Conservation (phyloP, 169 alveolate species). For the Plasmodium sp. region DNA sequence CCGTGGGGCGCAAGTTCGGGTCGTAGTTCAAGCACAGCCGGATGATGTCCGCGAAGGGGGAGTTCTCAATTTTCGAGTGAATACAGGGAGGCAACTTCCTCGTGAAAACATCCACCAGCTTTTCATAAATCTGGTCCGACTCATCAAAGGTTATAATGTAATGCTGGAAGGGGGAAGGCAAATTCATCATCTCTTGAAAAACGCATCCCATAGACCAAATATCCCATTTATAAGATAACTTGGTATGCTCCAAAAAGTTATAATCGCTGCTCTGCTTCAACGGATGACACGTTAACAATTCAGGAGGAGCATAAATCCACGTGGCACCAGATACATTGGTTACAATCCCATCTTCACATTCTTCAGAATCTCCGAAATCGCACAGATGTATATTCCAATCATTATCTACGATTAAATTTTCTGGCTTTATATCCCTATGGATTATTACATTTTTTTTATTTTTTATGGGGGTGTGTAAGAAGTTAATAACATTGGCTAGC, state of each 20-base stretch:
- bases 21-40: slow-evolving; percentile 81
- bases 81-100: slow-evolving; percentile 81
- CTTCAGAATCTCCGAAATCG: slow-evolving; percentile 91
- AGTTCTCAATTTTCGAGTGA: slow-evolving; percentile 76
- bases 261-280: slow-evolving; percentile 74
- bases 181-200: slow-evolving; percentile 87
- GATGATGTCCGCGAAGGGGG: slow-evolving; percentile 84
- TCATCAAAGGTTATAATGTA: slow-evolving; percentile 82
- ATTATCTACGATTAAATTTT: slow-evolving; percentile 82
- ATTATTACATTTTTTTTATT: slow-evolving; percentile 82
- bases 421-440: slow-evolving; percentile 90
- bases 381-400: slow-evolving; percentile 87
- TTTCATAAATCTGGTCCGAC: slow-evolving; percentile 82
- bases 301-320: slow-evolving; percentile 94
- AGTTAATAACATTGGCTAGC: slow-evolving; percentile 86
- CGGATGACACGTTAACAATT: slow-evolving; percentile 85
- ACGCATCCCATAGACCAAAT: slow-evolving; percentile 92
- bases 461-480: slow-evolving; percentile 87
- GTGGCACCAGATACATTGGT: slow-evolving; percentile 92
- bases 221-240: slow-evolving; percentile 87
- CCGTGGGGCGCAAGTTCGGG: slow-evolving; percentile 87
- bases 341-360: slow-evolving; percentile 84
- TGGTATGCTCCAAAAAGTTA: slow-evolving; percentile 45
- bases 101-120: slow-evolving; percentile 81
- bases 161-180: slow-evolving; percentile 86